Base-by-base conservation (phyloP, 176 grass and related monocot species). In the Paspalum notatum region DNA sequence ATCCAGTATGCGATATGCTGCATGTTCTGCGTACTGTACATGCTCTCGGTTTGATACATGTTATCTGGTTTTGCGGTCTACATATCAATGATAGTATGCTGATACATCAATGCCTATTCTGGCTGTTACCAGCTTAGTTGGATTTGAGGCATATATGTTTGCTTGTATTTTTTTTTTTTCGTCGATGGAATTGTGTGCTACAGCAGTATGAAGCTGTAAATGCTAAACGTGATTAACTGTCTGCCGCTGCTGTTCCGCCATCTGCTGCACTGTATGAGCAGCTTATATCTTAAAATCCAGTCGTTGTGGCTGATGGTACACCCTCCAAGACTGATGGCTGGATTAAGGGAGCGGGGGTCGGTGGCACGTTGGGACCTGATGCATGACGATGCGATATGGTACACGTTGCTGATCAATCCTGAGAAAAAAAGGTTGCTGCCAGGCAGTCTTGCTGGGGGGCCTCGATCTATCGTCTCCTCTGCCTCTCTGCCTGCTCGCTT, bases 11-110 rank as follows among this genome's bases (percentile, higher is more conserved):
- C 48, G 67, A 32, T 32, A 32, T 32, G 32, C 32, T 32, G 32
- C 32, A 32, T 32, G 32, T 32, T 3, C 32, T 32, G 32, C 32
- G 32, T 32, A 32, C 32, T 32, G 32, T 32, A 32, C 32, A 32
- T 32, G 3, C 74, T 84, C 68, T 66, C 88, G 91, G 93, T 84
- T 91, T 53, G 86, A 93, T 46, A 89, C 46, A 48, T 48, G 42
- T 49, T 62, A 17, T 84, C 68, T 59, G 13, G 12, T 61, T 59
- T 70, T 76, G 64, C 50, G 63, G 20, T 42, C 43, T 39, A 25
- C 52, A 18, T 78, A 68, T 84, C 27, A 77, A 25, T 70, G 64
- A 58, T 66, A 42, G 42, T 75, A 12, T 75, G 25, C 37, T 75
- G 32, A 63, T 15, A 25, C 27, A 39, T 74, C 56, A 46, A 24